A percentile compares a stretch with the other conserved stretches of the same genome.
Evolutionary conservation across 2,329 filamentous ascomycete species (phyloP).

Genomic region (Fusarium clavum): DNA sequence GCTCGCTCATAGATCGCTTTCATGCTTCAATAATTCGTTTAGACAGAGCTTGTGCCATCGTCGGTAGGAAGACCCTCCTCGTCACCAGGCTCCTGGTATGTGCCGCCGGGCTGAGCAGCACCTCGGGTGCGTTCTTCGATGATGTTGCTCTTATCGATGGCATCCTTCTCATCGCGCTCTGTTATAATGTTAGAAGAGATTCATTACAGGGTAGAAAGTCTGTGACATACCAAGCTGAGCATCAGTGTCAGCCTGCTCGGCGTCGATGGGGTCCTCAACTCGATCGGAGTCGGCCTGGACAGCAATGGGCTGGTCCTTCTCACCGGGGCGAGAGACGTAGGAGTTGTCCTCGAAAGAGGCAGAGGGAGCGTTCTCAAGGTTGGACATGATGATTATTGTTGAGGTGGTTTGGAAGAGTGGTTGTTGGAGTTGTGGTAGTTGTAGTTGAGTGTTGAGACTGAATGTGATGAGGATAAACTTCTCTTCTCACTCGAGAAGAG

Average conservation of each 20-base stretch:
- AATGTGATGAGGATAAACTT: background rate
- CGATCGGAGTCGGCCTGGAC: slow-evolving; percentile 37
- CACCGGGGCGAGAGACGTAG: slow-evolving; percentile 33
- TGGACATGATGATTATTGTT: slow-evolving; percentile 27
- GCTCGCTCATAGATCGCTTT: background rate
- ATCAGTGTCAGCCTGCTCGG: slow-evolving; percentile 29
- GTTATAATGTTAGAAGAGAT: background rate
- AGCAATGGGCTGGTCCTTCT: slow-evolving; percentile 36
- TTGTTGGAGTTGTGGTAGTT: background rate
- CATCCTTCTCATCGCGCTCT: slow-evolving; percentile 38
- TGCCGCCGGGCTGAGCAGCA: slow-evolving; percentile 29
- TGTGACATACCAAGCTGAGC: slow-evolving; percentile 32
- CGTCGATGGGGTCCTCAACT: slow-evolving; percentile 32
- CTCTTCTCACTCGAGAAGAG: background rate
- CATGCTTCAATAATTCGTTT: background rate
- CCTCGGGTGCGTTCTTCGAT: slow-evolving; percentile 36
- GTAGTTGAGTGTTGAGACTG: background rate
- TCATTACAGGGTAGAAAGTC: too few relatives aligned
- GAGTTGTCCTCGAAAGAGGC: slow-evolving; percentile 32
- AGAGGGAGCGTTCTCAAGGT: slow-evolving; percentile 21
- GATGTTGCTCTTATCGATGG: slow-evolving; percentile 36
- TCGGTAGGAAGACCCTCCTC: slow-evolving; percentile 37
- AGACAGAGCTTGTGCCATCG: slow-evolving; percentile 34
- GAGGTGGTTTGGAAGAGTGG: background rate
- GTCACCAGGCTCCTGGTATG: slow-evolving; percentile 37